Percentiles rank a stretch among this genome's conserved stretches.
These are phyloP conservation scores for Sechiopsis laciniata DNA, from an alignment of 306 rosid species.

Conservation along the genomic window DNA sequence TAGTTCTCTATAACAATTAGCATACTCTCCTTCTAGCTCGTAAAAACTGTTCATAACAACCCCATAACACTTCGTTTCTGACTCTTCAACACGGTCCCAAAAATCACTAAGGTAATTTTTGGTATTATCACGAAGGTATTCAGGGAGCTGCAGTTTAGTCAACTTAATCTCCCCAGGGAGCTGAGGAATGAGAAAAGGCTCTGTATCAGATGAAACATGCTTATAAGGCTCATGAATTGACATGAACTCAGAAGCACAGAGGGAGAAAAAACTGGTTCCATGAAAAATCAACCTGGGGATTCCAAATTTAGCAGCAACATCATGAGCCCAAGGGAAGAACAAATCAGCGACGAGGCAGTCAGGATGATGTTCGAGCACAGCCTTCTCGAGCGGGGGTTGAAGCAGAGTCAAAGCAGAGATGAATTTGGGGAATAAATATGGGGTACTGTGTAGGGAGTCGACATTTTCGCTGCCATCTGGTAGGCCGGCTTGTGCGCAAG, in stretches of 20 bases:
- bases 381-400: conserved; percentile 29
- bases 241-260: conserved; percentile 26
- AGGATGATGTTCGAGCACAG: conserved; percentile 32
- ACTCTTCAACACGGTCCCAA: neutral
- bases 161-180: conserved; percentile 38
- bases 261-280: conserved; percentile 39
- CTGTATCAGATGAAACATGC: conserved; percentile 29
- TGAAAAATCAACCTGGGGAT: conserved; percentile 55
- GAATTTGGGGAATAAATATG: neutral
- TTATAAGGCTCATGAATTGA: conserved; percentile 36
- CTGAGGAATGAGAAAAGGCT: conserved; percentile 38
- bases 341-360: conserved; percentile 40
- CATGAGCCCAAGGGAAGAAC: conserved; percentile 39
- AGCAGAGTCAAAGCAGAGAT: conserved; percentile 30
- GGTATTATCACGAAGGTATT: neutral
- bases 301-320: conserved; percentile 36
- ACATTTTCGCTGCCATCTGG: conserved; percentile 43
- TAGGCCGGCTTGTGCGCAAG: conserved; percentile 30
- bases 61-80: conserved; percentile 21
- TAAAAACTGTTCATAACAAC: conserved; percentile 8
- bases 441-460: conserved; percentile 11
- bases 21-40: neutral
- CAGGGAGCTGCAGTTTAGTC: conserved; percentile 33
- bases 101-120: neutral
- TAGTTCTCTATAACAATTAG: neutral